Conservation (phyloP, 208 protist species). For the Leishmania tarentolae region DNA sequence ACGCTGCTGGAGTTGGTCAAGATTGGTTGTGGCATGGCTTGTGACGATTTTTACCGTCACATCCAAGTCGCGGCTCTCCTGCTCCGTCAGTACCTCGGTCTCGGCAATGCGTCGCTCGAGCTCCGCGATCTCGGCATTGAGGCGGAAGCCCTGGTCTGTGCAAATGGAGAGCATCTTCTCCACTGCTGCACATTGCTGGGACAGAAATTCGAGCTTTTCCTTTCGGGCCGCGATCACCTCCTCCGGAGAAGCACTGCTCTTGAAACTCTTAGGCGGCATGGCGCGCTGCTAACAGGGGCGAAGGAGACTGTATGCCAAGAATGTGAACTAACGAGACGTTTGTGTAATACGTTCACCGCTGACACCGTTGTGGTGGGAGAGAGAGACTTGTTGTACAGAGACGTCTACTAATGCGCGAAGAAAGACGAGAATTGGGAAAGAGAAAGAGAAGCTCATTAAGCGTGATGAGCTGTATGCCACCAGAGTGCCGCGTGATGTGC, state of each 20-base stretch:
- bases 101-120: slow-evolving; percentile 60
- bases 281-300: not conserved
- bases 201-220: slow-evolving; percentile 52
- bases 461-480: not conserved
- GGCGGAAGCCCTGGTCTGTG: slow-evolving; percentile 65
- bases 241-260: slow-evolving; percentile 61
- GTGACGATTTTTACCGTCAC: slow-evolving; percentile 69
- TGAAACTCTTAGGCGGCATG: slow-evolving; percentile 33
- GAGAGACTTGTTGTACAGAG: not conserved
- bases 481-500: not conserved
- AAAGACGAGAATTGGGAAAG: not conserved
- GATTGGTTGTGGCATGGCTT: slow-evolving; percentile 62
- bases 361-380: not conserved
- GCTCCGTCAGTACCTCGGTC: slow-evolving; percentile 61
- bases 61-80: slow-evolving; percentile 49
- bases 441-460: not conserved
- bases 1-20: slow-evolving; percentile 83
- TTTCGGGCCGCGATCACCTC: slow-evolving; percentile 71
- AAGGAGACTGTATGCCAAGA: not conserved
- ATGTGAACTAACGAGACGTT: too few relatives aligned
- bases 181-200: slow-evolving; percentile 67
- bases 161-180: slow-evolving; percentile 85
- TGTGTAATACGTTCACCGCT: not conserved
- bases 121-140: slow-evolving; percentile 54
- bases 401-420: not conserved